Evolutionary conservation across 2,329 filamentous ascomycete species (phyloP), one percentile per base, ranked within the genome.

Genomic region (Aspergillus fumigatiaffinis): DNA sequence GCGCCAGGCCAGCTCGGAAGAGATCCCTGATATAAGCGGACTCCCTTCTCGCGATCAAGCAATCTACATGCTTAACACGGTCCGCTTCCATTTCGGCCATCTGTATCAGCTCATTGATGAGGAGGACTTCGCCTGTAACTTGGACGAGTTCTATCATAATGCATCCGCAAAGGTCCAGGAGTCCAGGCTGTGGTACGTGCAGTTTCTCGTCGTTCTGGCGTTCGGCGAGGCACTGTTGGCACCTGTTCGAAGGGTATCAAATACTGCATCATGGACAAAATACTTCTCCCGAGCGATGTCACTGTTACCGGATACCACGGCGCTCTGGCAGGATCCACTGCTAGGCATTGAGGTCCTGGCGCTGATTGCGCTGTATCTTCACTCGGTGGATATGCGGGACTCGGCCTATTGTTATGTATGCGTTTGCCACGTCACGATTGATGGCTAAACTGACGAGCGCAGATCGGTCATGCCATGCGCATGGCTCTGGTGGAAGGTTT

Each of bases 391-490:
- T 57, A 78, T 76, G 51, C 71, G 82, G 1, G 76, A 77, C 56
- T 76, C 76, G 0, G 80, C 80, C 2, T 77, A 83, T 60, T 78
- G 77, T 51, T 80, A 75, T 65, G 80, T 81, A 70, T 54, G 73
- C 61, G 1, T 28, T 17, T 29, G 4, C 41, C n/a, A n/a, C n/a
- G n/a, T n/a, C n/a, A n/a, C n/a, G n/a, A n/a, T n/a, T n/a, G n/a
- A n/a, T n/a, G n/a, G n/a, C n/a, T n/a, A n/a, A n/a, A n/a, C n/a
- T 53, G 35, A 58, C 20, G 2, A 49, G 6, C 17, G 3, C 49
- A 83, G 80, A 82, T 84, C 38, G 82, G 82, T 1, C 80, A 83
- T 64, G 81, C 82, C 0, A 77, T 84, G 72, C 74, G 82, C 2
- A 77, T 82, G 55, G 80, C 81, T 0, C 66, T 83, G 28, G 75